Conservation (phyloP, 208 protist species). For the Endotrypanum monterogeii region DNA sequence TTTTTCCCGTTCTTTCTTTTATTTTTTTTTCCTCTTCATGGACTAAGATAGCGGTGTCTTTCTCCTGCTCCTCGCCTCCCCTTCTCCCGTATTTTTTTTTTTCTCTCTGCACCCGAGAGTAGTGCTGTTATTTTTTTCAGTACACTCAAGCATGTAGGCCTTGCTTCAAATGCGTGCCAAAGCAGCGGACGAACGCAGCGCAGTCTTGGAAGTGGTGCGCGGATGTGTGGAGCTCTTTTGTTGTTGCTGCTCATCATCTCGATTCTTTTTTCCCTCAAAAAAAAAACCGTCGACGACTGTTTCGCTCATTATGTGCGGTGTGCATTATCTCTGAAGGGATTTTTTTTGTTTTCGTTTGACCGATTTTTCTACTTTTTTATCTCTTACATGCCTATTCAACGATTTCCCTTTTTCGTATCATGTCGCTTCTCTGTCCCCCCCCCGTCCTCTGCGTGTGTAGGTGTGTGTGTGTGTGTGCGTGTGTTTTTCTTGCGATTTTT, state of each 20-base stretch:
- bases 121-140: not conserved
- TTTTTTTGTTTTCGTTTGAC: no score
- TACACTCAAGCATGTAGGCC: not conserved
- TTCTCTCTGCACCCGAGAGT: not conserved
- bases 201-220: not conserved
- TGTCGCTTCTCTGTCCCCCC: not conserved
- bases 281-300: not conserved
- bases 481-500: not conserved
- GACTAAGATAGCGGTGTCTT: not conserved
- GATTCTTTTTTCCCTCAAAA: constrained; percentile 2
- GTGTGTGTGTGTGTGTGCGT: no score
- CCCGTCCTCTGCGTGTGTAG: not conserved
- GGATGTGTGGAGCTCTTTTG: not conserved
- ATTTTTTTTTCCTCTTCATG: constrained; percentile 11
- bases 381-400: not conserved
- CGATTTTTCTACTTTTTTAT: not conserved
- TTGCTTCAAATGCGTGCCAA: not conserved
- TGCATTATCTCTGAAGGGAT: not conserved
- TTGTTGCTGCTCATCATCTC: not conserved
- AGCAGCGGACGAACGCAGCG: not conserved
- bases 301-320: not conserved
- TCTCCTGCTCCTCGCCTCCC: not conserved
- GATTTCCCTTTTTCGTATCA: not conserved
- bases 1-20: constrained; percentile 4
- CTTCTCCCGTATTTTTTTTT: constrained; percentile 1